Evolutionary conservation across 2,329 filamentous ascomycete species (phyloP).

Genomic region (Aspergillus ibericus): DNA sequence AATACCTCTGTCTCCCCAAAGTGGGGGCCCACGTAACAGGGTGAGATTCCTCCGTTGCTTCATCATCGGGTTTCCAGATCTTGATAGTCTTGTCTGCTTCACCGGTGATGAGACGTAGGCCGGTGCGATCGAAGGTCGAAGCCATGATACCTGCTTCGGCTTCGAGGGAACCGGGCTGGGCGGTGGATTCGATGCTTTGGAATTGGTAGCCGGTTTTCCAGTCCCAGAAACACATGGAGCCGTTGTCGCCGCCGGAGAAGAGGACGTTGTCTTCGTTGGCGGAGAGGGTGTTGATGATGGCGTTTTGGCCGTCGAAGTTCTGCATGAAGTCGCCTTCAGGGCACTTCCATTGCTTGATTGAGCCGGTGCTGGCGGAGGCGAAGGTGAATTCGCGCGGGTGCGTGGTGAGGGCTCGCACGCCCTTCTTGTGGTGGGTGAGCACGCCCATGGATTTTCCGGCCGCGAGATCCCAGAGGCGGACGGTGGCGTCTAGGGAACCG

Average conservation of each 20-base stretch:
- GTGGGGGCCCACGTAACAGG: slow-evolving; percentile 90
- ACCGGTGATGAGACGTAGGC: slow-evolving; percentile 84
- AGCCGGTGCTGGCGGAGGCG: slow-evolving; percentile 83
- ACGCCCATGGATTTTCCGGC: slow-evolving; percentile 96
- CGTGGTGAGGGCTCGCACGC: slow-evolving; percentile 77
- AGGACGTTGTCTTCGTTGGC: slow-evolving; percentile 95
- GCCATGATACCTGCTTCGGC: slow-evolving; percentile 95
- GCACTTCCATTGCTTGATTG: slow-evolving; percentile 99
- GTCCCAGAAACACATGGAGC: slow-evolving; percentile 96
- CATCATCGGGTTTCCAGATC: slow-evolving; percentile 92
- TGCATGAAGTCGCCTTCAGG: slow-evolving; percentile 99
- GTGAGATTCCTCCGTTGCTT: slow-evolving; percentile 86
- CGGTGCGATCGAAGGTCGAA: slow-evolving; percentile 86
- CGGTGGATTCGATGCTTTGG: slow-evolving; percentile 84
- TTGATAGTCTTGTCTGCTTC: slow-evolving; percentile 99
- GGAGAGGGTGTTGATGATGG: slow-evolving; percentile 90
- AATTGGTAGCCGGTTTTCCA: slow-evolving; percentile 96
- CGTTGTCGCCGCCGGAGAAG: slow-evolving; percentile 94
- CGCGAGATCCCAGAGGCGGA: slow-evolving; percentile 91
- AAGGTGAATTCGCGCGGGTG: slow-evolving; percentile 97
- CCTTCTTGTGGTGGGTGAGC: slow-evolving; percentile 97
- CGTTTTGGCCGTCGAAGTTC: slow-evolving; percentile 95
- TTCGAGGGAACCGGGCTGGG: slow-evolving; percentile 89
- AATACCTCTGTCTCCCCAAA: slow-evolving; percentile 74
- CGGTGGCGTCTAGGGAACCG: slow-evolving; percentile 86